These are phyloP conservation scores for Smittium mucronatum DNA, from an alignment of 371 early-diverging fungal genomes.

Conservation along the genomic window DNA sequence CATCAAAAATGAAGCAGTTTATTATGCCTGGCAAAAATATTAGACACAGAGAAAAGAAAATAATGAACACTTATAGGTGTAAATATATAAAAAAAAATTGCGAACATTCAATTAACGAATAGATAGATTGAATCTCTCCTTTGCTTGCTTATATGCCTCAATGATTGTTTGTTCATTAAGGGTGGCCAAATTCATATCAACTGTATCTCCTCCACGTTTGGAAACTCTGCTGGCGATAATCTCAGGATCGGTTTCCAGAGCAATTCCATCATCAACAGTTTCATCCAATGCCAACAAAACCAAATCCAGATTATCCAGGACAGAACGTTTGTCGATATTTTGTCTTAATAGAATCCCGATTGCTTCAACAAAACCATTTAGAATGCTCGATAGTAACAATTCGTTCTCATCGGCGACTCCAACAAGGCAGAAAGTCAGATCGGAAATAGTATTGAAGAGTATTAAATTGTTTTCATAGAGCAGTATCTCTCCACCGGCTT, in stretches of 20 bases:
- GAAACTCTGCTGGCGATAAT: slow-evolving; percentile 84
- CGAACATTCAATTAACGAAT: slow-evolving; percentile 54
- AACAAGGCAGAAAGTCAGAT: slow-evolving; percentile 81
- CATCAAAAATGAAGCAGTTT: no score
- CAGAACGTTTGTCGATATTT: slow-evolving; percentile 79
- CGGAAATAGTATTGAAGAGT: slow-evolving; percentile 68
- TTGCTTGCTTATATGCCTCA: slow-evolving; percentile 80
- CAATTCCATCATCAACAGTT: slow-evolving; percentile 86
- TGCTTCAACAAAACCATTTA: slow-evolving; percentile 75
- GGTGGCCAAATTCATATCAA: slow-evolving; percentile 51
- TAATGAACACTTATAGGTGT: no score
- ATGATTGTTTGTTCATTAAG: slow-evolving; percentile 82
- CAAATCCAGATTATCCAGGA: slow-evolving; percentile 82
- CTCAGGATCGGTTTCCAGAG: slow-evolving; percentile 79
- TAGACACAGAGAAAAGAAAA: no score
- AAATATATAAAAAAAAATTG: no score
- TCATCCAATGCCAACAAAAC: slow-evolving; percentile 88
- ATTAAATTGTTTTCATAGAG: slow-evolving; percentile 83
- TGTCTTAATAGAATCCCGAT: slow-evolving; percentile 67
- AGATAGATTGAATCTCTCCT: slow-evolving; percentile 69
- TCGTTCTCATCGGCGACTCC: slow-evolving; percentile 91
- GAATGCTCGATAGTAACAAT: slow-evolving; percentile 60
- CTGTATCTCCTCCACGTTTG: slow-evolving; percentile 61
- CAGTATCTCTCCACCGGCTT: slow-evolving; percentile 54
- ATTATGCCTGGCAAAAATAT: no score